Evolutionary conservation across 2,329 filamentous ascomycete species (phyloP).

Genomic region (Xylogone sp.): DNA sequence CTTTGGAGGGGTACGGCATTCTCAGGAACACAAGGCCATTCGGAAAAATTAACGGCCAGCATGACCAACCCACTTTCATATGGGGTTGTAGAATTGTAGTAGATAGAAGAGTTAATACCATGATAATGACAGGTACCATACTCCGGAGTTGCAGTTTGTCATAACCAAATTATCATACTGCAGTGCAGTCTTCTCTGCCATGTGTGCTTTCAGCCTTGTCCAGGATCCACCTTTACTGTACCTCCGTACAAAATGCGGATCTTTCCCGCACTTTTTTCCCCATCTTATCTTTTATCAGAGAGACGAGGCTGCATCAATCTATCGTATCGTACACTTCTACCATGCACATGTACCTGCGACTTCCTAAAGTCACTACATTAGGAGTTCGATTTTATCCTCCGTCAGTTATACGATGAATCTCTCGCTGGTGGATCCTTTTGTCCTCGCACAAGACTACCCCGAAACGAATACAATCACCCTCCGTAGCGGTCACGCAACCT

Average conservation of each 20-base stretch:
- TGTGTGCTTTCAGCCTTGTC: not conserved
- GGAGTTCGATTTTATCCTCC: not conserved
- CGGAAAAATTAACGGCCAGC: too few species aligned
- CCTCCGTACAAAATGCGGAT: too few species aligned
- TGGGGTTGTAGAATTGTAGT: too few species aligned
- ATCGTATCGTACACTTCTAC: not conserved
- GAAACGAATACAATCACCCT: conserved; percentile 86
- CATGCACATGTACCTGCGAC: not conserved
- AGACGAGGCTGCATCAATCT: not conserved
- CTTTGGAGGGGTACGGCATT: too few species aligned
- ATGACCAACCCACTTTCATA: too few species aligned
- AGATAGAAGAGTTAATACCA: too few species aligned
- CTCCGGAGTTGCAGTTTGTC: too few species aligned
- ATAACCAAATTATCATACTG: too few species aligned
- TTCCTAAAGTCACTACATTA: not conserved
- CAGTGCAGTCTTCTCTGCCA: too few species aligned
- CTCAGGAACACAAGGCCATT: too few species aligned
- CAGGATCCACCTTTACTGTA: not conserved
- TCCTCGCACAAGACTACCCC: conserved; percentile 77
- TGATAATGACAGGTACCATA: too few species aligned
- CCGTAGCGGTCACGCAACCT: conserved; percentile 64
- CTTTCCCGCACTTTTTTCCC: too few species aligned
- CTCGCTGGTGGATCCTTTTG: conserved; percentile 67
- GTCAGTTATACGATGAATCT: conserved; percentile 56
- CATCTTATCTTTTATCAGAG: not conserved